Evolutionary conservation across 495 filamentous ascomycete species (phyloP).

Genomic region (Neurospora sp.): DNA sequence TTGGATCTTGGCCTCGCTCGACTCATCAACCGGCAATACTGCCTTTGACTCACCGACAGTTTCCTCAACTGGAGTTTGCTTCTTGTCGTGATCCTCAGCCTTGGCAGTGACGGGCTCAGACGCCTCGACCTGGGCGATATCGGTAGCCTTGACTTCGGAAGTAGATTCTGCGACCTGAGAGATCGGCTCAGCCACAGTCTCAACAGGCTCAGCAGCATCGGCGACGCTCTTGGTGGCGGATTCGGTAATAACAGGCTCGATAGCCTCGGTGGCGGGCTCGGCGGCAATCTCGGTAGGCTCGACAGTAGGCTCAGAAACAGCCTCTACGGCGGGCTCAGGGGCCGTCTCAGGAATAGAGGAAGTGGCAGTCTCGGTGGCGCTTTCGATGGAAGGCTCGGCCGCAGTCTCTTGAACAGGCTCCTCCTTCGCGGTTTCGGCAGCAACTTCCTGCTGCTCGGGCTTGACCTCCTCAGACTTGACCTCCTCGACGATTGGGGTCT

Average conservation of each 20-base stretch:
- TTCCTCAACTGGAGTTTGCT: slow-evolving; percentile 8
- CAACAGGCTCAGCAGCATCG: background rate
- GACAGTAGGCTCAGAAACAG: background rate
- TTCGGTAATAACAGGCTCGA: background rate
- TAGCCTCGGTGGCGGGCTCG: background rate
- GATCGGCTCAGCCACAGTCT: slow-evolving; percentile 1
- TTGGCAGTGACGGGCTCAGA: background rate
- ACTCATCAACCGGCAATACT: slow-evolving; percentile 1
- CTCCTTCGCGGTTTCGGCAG: slow-evolving; percentile 1
- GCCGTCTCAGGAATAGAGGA: background rate
- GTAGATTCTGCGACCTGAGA: slow-evolving; percentile 3
- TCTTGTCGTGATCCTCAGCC: background rate
- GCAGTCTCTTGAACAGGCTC: slow-evolving; percentile 3
- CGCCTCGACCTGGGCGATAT: slow-evolving; percentile 1
- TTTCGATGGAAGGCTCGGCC: slow-evolving; percentile 1
- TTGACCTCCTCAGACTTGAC: slow-evolving; percentile 1
- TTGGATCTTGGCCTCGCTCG: slow-evolving; percentile 1
- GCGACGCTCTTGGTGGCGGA: background rate
- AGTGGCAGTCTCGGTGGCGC: slow-evolving; percentile 1
- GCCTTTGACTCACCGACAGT: background rate
- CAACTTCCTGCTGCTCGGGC: background rate
- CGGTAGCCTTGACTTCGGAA: slow-evolving; percentile 6
- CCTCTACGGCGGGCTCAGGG: background rate
- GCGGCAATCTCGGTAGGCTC: background rate
- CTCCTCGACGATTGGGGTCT: slow-evolving; percentile 5